These are phyloP conservation scores for Colletotrichum cuscutae DNA, from an alignment of 2,329 filamentous ascomycete species.

Conservation along the genomic window DNA sequence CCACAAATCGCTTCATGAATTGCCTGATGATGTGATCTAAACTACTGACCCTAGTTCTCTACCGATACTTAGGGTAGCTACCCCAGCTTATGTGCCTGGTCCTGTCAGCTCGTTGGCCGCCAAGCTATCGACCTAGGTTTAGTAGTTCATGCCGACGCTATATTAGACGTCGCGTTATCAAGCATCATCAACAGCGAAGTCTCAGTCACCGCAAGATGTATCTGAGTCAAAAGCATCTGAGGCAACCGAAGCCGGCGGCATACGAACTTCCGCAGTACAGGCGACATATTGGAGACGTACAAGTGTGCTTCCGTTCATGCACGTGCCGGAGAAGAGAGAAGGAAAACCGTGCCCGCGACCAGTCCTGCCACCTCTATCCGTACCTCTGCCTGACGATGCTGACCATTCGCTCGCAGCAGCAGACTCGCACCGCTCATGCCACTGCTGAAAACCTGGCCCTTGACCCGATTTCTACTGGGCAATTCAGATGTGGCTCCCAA, in stretches of 20 bases:
- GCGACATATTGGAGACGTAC: slow-evolving; percentile 1
- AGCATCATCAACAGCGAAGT: not conserved
- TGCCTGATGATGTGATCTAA: slow-evolving; percentile 16
- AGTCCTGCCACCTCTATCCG: not conserved
- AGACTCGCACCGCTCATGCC: slow-evolving; percentile 22
- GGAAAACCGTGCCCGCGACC: not conserved
- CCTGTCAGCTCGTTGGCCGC: not conserved
- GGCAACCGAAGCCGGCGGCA: slow-evolving; percentile 8
- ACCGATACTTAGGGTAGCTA: slow-evolving; percentile 17
- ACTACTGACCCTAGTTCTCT: slow-evolving; percentile 7
- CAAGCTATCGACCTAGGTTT: not conserved
- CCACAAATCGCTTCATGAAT: not conserved
- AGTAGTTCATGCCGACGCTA: not conserved
- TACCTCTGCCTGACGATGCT: slow-evolving; percentile 5
- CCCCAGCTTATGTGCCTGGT: slow-evolving; percentile 19
- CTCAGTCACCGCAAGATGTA: not conserved
- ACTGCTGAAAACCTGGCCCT: slow-evolving; percentile 11
- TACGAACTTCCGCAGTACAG: slow-evolving; percentile 6
- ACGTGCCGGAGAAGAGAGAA: not conserved
- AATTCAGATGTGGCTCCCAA: slow-evolving; percentile 22
- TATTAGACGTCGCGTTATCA: not conserved
- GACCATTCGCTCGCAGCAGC: slow-evolving; percentile 6
- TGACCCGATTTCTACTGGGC: slow-evolving; percentile 18
- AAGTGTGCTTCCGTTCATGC: slow-evolving; percentile 18
- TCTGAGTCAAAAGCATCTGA: not conserved